phyloP scores from a whole-genome alignment of 108 stramenopile species.

The Mediolabrus comicus region DNA sequence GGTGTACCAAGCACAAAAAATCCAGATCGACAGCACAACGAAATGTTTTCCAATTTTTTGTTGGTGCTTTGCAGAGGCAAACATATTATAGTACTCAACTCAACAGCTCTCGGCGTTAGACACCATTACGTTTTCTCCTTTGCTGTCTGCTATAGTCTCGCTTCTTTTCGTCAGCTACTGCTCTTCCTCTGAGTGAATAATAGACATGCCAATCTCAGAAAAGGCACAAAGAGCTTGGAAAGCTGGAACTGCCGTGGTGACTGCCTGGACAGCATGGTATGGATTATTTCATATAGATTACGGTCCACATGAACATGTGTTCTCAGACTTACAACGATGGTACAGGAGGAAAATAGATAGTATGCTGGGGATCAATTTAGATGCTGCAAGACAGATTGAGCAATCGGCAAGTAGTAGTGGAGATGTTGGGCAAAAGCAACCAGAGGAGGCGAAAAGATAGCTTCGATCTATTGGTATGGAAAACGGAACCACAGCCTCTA shows the following conservation, averaged over 20 bases:
- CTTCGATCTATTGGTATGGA: not conserved
- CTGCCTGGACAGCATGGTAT: conserved; percentile 38
- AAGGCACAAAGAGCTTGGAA: conserved; percentile 48
- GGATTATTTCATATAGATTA: conserved; percentile 45
- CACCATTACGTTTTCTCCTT: too few relatives aligned
- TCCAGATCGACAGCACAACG: too few relatives aligned
- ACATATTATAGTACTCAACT: too few relatives aligned
- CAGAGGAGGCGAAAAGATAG: not conserved
- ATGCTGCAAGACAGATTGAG: conserved; percentile 15
- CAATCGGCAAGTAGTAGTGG: not conserved
- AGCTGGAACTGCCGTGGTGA: conserved; percentile 38
- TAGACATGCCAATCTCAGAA: conserved; percentile 40
- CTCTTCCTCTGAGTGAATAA: too few relatives aligned
- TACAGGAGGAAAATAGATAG: conserved; percentile 39
- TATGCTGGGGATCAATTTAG: conserved; percentile 31
- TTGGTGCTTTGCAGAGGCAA: too few relatives aligned
- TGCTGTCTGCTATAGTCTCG: too few relatives aligned
- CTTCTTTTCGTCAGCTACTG: too few relatives aligned
- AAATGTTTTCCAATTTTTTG: too few relatives aligned
- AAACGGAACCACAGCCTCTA: too few relatives aligned
- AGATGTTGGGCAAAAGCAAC: not conserved
- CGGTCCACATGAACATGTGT: conserved; percentile 37
- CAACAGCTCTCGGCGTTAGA: too few relatives aligned
- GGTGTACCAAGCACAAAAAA: too few relatives aligned
- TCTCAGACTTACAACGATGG: conserved; percentile 44